These are phyloP conservation scores for Amanita pallidorosea DNA, from an alignment of 768 basidiomycete species.

Conservation along the genomic window DNA sequence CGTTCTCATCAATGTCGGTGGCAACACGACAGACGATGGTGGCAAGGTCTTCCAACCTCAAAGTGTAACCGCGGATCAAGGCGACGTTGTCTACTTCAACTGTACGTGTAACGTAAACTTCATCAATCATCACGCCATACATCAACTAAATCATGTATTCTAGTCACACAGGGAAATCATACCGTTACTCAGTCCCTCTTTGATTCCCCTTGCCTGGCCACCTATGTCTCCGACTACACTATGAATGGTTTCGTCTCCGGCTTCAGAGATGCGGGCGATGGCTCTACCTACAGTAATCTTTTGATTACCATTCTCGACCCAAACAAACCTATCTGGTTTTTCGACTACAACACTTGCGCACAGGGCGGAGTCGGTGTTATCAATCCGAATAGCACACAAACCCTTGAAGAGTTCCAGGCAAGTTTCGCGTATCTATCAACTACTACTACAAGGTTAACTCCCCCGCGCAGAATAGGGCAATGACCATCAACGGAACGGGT, in stretches of 20 bases:
- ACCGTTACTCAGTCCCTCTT: conserved; percentile 50
- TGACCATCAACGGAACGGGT: conserved; percentile 43
- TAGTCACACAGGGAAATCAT: conserved; percentile 42
- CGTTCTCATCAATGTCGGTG: conserved; percentile 34
- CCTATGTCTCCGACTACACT: conserved; percentile 32
- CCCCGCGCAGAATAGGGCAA: conserved; percentile 39
- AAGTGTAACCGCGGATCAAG: conserved; percentile 28
- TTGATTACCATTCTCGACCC: conserved; percentile 32
- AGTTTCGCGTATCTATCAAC: conserved; percentile 9
- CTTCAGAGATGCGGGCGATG: conserved; percentile 38
- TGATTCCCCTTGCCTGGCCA: conserved; percentile 40
- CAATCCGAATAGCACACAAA: conserved; percentile 38
- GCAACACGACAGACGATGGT: conserved; percentile 32
- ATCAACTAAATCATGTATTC: not conserved
- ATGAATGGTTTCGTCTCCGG: conserved; percentile 51
- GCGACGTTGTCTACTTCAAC: conserved; percentile 47
- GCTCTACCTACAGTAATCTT: conserved; percentile 33
- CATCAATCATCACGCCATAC: not conserved
- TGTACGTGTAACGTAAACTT: conserved; percentile 29
- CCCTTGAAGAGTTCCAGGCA: conserved; percentile 35
- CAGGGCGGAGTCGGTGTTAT: conserved; percentile 53
- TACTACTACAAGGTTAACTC: not conserved
- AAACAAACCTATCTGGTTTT: conserved; percentile 48
- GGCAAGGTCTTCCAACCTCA: conserved; percentile 36
- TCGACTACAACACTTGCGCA: conserved; percentile 42